These are phyloP conservation scores for Penicillium frequentans DNA, from an alignment of 2,329 filamentous ascomycete genomes.

Conservation along the genomic window DNA sequence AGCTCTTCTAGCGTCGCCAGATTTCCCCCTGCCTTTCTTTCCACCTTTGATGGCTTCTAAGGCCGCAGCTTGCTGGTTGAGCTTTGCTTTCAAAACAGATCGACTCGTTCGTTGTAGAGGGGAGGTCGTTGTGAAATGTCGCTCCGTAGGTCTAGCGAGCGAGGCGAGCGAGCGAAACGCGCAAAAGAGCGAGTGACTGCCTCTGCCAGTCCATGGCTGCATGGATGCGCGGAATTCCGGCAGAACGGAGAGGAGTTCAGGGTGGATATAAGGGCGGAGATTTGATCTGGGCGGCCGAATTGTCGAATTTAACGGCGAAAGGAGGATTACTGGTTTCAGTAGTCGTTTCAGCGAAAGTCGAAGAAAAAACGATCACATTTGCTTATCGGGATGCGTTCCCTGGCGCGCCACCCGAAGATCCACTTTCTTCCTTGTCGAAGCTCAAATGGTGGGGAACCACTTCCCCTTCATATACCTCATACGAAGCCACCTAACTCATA, in stretches of 20 bases:
- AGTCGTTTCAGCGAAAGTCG: not conserved
- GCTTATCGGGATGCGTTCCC: slow-evolving; percentile 23
- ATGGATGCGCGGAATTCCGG: slow-evolving; percentile 25
- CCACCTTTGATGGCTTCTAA: not conserved
- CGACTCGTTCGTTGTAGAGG: slow-evolving; percentile 25
- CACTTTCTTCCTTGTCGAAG: slow-evolving; percentile 19
- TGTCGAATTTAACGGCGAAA: not conserved
- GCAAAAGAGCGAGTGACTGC: slow-evolving; percentile 44
- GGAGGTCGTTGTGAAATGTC: slow-evolving; percentile 34
- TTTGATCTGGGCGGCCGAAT: not conserved
- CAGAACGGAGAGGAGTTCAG: not conserved
- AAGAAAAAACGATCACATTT: slow-evolving; percentile 7
- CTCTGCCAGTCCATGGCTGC: slow-evolving; percentile 39
- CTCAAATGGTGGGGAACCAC: slow-evolving; percentile 30
- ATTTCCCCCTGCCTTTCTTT: not conserved
- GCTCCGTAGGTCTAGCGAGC: slow-evolving; percentile 25
- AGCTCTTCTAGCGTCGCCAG: not conserved
- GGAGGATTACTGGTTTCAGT: not conserved
- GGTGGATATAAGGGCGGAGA: not conserved
- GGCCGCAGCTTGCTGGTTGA: not conserved
- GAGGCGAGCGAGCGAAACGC: slow-evolving; percentile 34
- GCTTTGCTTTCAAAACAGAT: slow-evolving; percentile 8
- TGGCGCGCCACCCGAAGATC: slow-evolving; percentile 22
- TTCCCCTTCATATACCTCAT: slow-evolving; percentile 28
- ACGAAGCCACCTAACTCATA: slow-evolving; percentile 17